Evolutionary conservation across 371 early-diverging fungal genomes (phyloP), one percentile per base, ranked within the genome.

Genomic region (Dentiscutata heterogama): DNA sequence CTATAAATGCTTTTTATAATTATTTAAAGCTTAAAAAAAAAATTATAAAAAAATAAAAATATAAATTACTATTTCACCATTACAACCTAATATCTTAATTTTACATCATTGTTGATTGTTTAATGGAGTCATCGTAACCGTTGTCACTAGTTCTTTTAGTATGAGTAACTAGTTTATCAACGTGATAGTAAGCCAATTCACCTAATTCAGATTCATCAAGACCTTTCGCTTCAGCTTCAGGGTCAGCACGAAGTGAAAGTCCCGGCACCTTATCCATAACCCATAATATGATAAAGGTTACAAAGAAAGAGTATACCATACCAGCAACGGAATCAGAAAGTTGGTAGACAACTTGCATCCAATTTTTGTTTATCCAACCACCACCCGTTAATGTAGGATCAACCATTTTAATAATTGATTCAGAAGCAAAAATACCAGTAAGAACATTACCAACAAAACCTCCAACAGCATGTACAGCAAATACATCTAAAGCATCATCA

Each of bases 381-480:
- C 97, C 97, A 1, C 78, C 64, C 96, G 95, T 94, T 10, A 81
- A 86, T 3, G 90, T 29, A n/a, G 13, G 51, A 1, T 95, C 96
- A 83, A 95, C 95, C 54, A 96, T 86, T 16, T 83, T 87, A 16
- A 95, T 94, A 72, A 97, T 89, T 79, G 89, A 88, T 29, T 84
- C 80, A 83, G 95, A 94, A 53, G 98, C 96, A 89, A 98, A 97
- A 31, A 98, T 86, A 91, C 97, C 98, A 0, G 97, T 97, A 60
- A 97, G 86, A 29, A 97, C 72, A 82, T 92, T 94, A 13, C 98
- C 98, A 29, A 94, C 88, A 71, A 96, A 84, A 51, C 97, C 98
- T 71, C 97, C 97, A 35, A 97, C 91, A 71, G 96, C 97, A 83
- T 96, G 96, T 42, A 95, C 93, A 35, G 94, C 95, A 89, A 96